Base-by-base conservation (phyloP, 2,329 filamentous ascomycete species). In the Diplocarpon mali region DNA sequence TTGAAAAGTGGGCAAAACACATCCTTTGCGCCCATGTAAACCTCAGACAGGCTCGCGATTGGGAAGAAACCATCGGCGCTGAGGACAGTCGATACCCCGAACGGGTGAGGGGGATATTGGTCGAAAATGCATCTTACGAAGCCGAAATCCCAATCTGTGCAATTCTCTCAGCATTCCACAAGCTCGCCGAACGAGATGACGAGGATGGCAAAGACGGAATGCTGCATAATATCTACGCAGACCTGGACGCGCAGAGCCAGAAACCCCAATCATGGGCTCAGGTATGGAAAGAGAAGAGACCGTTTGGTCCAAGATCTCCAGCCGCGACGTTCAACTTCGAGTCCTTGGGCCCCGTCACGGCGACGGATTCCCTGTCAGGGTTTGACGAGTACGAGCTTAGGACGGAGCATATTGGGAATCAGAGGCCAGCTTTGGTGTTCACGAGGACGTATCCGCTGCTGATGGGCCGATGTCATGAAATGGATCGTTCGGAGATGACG, bases 1-100 rank as follows among this genome's bases (percentile, higher is more conserved):
- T 41, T 7, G 44, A 45, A 14, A 41, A 27, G 32, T 45, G 44
- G 44, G 32, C 44, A 32, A 40, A 45, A 28, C 44, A 45, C 20
- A 42, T 46, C 11, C 29, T 46, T 6, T 46, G 44, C 24, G 44
- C 44, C 11, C 44, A 46, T 24, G 29, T 46, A 28, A 46, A 42
- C 32, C 13, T 42, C 13, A 38, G 16, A 14, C 44, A 46, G 34
- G 42, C 42, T n/a, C 42, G 36, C 29, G 34, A 44, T 14, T 16
- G 27, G 28, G 35, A 16, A 13, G 35, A 38, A 17, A 39, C 42
- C n/a, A 17, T 44, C 16, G 8, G n/a, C 8, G 16, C 27, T 11
- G 35, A 37, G 7, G 34, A 16, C 14, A 16, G 29, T 4, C 7
- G 13, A 8, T 38, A 38, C 16, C 13, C 11, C 8, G 24, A 39